Evolutionary conservation across 139 green algal genomes (phyloP), one percentile per base, ranked within the genome.

Genomic region (Chlamydomonas sp.): DNA sequence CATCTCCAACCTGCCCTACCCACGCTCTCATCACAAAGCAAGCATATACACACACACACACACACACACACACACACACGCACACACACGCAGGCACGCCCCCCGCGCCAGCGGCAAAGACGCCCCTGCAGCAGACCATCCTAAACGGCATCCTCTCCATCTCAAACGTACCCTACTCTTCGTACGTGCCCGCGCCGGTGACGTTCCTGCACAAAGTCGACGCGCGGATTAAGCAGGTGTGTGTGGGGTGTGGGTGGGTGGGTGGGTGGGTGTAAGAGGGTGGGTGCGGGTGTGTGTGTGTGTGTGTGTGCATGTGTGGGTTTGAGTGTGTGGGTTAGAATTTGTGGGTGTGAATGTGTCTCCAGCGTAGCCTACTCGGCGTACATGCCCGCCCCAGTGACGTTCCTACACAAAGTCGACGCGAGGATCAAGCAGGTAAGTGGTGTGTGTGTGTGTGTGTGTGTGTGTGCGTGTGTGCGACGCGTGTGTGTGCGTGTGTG

Each of bases 91-190:
- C 43, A 54, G 20, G 16, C 20, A 13, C 13, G 16, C 43, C 43
- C 43, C 13, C 13, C 58, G 28, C 58, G 3, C 6, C 58, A 16
- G 67, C 77, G 39, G n/a, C 73, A 1, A 85, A 82, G 58, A 75
- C 75, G 10, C 80, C 83, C 0, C 3, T 91, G 35, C 83, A 87
- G 67, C 78, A 87, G 49, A 66, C 73, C 0, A 67, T 91, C 3
- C 74, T 91, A 0, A 83, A 83, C 35, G 63, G 72, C 58, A 79
- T 91, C n/a, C 73, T 91, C 4, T 76, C 71, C 4, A 67, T 82
- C 2, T 86, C 79, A 5, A 85, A 83, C 48, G 83, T 89, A 1
- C 86, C 86, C 10, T 91, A 91, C 80, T 88, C 83, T 70, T 87
- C 83, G 1, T 91, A 83, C 50, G 82, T 91, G 0, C 78, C 86